Evolutionary conservation across 148 eudicot species (phyloP), one percentile per base, ranked within the genome.

Genomic region (Camellia granthamiana): DNA sequence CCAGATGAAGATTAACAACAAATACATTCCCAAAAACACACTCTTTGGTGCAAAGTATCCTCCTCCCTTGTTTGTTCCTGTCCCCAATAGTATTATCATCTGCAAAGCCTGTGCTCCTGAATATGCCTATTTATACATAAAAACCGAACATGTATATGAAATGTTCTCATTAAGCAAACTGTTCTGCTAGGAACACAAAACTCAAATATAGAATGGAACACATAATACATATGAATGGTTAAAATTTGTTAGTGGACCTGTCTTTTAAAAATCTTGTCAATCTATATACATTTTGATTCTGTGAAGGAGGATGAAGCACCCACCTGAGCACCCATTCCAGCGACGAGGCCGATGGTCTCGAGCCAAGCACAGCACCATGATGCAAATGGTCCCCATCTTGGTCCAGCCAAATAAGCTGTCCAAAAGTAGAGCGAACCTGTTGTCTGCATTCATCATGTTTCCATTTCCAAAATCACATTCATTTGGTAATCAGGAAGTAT

Each of bases 351-450:
- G 30, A 90, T 88, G 52, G 89, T 80, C 84, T 90, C 92, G 12
- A 88, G 88, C 90, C 92, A 90, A 3, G 92, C 91, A 61, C 92
- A 90, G 38, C 92, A 90, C 92, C 92, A 90, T 54, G 92, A 88
- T 69, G 92, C 92, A 85, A 90, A 88, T 1, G 92, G 92, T n/a
- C 92, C 92, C 92, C 91, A 90, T 80, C 77, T 86, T 0, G 90
- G 90, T 42, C 92, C 92, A 12, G 92, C 90, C 83, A 90, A 80
- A 87, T 90, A 89, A 5, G 92, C 92, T 52, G 90, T 87, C 92
- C 92, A 90, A 72, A 90, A 90, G 82, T 90, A 90, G 14, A 88
- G 89, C 13, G 92, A 90, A 56, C 92, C 92, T 76, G 92, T 88
- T 6, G 92, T 90, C 92, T 90, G 88, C 64, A 23, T 23, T 68